Evolutionary conservation across 495 filamentous ascomycete species (phyloP).

Genomic region (Usnea hakonensis): DNA sequence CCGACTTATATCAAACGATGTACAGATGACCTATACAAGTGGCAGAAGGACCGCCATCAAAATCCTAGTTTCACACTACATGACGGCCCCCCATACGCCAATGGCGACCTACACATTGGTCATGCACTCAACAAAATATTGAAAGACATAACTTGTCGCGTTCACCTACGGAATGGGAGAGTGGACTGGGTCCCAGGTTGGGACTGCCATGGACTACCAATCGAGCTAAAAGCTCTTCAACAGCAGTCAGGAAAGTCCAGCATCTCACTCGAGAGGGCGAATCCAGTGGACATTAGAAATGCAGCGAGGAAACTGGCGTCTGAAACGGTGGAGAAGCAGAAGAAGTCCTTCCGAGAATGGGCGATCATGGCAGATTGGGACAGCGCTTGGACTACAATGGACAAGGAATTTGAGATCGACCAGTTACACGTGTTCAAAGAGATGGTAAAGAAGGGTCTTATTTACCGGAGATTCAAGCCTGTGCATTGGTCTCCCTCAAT

Average conservation of each 20-base stretch:
- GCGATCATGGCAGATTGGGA: slow-evolving; percentile 94
- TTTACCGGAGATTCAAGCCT: slow-evolving; percentile 82
- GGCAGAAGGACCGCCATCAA: slow-evolving; percentile 62
- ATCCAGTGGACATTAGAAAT: slow-evolving; percentile 50
- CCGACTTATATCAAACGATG: slow-evolving; percentile 64
- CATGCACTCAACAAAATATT: slow-evolving; percentile 97
- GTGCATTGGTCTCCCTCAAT: slow-evolving; percentile 96
- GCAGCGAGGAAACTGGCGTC: slow-evolving; percentile 68
- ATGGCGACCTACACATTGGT: slow-evolving; percentile 89
- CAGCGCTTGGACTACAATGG: slow-evolving; percentile 87
- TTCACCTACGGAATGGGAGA: slow-evolving; percentile 67
- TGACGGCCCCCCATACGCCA: slow-evolving; percentile 96
- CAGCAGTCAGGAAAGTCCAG: slow-evolving; percentile 24
- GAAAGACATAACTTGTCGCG: slow-evolving; percentile 85
- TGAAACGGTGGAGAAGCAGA: slow-evolving; percentile 71
- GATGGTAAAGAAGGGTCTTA: slow-evolving; percentile 76
- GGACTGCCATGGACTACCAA: slow-evolving; percentile 97
- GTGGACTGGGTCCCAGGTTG: slow-evolving; percentile 90
- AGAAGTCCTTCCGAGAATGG: slow-evolving; percentile 71
- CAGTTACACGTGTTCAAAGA: slow-evolving; percentile 79
- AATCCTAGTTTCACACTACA: slow-evolving; percentile 69
- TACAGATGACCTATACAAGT: slow-evolving; percentile 81
- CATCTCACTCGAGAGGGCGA: slow-evolving; percentile 25
- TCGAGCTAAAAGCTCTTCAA: slow-evolving; percentile 93
- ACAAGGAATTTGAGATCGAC: slow-evolving; percentile 73